Conservation (phyloP, 1,284 basidiomycete genomes). For the Papiliotrema laurentii region DNA sequence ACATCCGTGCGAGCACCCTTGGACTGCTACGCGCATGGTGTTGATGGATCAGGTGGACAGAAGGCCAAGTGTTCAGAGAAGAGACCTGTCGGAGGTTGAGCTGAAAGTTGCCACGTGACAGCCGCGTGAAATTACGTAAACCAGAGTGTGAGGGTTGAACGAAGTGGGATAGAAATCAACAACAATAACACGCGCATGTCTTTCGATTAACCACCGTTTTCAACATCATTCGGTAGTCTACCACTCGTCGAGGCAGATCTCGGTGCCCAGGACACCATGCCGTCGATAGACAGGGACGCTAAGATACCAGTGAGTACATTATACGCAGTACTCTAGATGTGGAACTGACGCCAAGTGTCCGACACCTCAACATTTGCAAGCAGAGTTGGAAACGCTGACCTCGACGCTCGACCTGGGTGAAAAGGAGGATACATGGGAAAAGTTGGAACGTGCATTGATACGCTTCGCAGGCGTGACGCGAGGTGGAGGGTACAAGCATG, state of each 20-base stretch:
- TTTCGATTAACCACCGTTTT: too few species aligned
- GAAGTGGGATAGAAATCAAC: too few species aligned
- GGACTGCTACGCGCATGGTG: slow-evolving; percentile 66
- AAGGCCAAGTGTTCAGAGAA: not conserved
- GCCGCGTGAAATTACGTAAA: too few species aligned
- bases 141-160: too few species aligned
- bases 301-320: slow-evolving; percentile 37
- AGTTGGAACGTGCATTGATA: slow-evolving; percentile 43
- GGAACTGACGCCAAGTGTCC: slow-evolving; percentile 33
- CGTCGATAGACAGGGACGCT: slow-evolving; percentile 31
- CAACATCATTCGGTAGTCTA: too few species aligned
- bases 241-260: too few species aligned
- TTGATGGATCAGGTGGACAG: not conserved
- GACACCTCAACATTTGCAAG: slow-evolving; percentile 37
- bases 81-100: too few species aligned
- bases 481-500: slow-evolving; percentile 48
- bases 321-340: not conserved
- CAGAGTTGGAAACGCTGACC: slow-evolving; percentile 39
- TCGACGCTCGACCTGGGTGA: slow-evolving; percentile 40
- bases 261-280: too few species aligned
- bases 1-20: slow-evolving; percentile 93
- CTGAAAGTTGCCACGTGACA: too few species aligned
- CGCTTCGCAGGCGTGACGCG: slow-evolving; percentile 44
- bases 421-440: slow-evolving; percentile 49
- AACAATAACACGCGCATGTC: too few species aligned